These are phyloP conservation scores for Xylaria sp. DNA, from an alignment of 2,329 filamentous ascomycete genomes.

Conservation along the genomic window DNA sequence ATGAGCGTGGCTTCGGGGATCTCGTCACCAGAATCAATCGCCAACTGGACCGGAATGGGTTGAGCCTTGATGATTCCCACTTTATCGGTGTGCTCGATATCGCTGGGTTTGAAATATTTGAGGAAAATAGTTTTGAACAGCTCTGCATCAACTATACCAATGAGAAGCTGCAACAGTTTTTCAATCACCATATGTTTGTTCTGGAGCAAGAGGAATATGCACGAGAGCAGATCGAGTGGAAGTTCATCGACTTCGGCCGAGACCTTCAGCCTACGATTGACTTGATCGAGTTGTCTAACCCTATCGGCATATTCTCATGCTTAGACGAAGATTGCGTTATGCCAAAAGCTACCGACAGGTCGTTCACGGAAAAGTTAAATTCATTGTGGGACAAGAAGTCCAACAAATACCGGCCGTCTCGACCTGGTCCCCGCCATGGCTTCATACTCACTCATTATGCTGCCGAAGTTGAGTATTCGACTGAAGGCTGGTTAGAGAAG, in stretches of 20 bases:
- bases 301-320: slow-evolving; percentile 98
- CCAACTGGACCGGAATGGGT: slow-evolving; percentile 87
- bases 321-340: slow-evolving; percentile 98
- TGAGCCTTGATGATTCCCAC: slow-evolving; percentile 85
- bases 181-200: slow-evolving; percentile 99
- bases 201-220: slow-evolving; percentile 98
- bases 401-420: slow-evolving; percentile 88
- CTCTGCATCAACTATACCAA: slow-evolving; percentile 99
- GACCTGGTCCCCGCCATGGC: slow-evolving; percentile 78
- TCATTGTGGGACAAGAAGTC: slow-evolving; percentile 97
- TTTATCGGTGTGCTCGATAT: slow-evolving; percentile 99
- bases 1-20: slow-evolving; percentile 94
- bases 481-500: slow-evolving; percentile 95
- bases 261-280: slow-evolving; percentile 98
- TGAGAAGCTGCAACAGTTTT: slow-evolving; percentile 98
- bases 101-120: slow-evolving; percentile 98
- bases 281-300: slow-evolving; percentile 93
- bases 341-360: slow-evolving; percentile 97
- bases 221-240: slow-evolving; percentile 97
- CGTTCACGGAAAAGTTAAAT: slow-evolving; percentile 98
- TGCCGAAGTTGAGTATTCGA: slow-evolving; percentile 96
- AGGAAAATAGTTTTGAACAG: slow-evolving; percentile 98
- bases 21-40: slow-evolving; percentile 91
- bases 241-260: slow-evolving; percentile 98
- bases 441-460: slow-evolving; percentile 98